Percentiles rank a stretch among this genome's conserved stretches.
Evolutionary conservation across 257 asterid species (phyloP).

Genomic region (Jaltomata sinuosa): DNA sequence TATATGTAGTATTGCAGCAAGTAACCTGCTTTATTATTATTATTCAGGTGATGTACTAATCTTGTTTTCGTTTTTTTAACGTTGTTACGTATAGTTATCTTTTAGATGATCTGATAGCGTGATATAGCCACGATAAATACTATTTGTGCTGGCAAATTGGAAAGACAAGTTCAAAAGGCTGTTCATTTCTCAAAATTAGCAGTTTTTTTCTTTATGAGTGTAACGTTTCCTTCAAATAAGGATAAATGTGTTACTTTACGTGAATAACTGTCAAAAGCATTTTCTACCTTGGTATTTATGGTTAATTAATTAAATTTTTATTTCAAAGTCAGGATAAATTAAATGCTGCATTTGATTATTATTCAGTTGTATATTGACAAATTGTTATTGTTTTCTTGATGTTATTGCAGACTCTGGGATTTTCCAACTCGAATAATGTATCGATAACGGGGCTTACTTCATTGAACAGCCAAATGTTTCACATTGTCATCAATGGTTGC

Average conservation of each 20-base stretch:
- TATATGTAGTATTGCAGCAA: not conserved
- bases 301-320: not conserved
- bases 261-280: not conserved
- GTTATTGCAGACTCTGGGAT: not conserved
- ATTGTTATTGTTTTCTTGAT: not conserved
- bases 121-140: not conserved
- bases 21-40: not conserved
- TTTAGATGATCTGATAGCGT: not conserved
- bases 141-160: not conserved
- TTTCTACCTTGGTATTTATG: not conserved
- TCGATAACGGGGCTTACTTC: not conserved
- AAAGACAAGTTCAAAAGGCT: not conserved
- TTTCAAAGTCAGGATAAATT: not conserved
- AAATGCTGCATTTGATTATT: not conserved
- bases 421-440: not conserved
- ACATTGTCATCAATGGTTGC: not conserved
- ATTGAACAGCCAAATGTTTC: slow-evolving; percentile 2
- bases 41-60: not conserved
- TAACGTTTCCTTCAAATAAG: not conserved
- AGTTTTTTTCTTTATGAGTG: not conserved
- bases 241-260: not conserved
- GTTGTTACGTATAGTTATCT: not conserved
- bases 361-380: not conserved
- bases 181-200: not conserved
- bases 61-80: not conserved